These are phyloP conservation scores for Saccharomycopsis oosterbeekiorum DNA, from an alignment of 805 yeast species.

Conservation along the genomic window DNA sequence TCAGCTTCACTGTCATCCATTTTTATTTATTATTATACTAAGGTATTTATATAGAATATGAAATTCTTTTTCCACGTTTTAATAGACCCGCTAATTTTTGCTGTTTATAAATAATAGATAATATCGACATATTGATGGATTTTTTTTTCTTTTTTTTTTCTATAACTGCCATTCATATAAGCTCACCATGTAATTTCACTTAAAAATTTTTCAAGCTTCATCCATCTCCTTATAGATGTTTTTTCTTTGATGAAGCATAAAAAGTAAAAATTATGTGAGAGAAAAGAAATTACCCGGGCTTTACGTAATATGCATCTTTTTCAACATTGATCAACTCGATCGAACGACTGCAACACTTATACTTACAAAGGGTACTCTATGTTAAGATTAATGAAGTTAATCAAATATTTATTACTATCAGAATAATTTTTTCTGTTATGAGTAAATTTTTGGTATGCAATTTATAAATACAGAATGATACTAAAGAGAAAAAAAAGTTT, in stretches of 20 bases:
- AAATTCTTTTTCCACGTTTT: not conserved
- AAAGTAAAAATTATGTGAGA: too few species aligned
- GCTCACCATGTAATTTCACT: not conserved
- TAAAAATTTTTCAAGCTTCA: not conserved
- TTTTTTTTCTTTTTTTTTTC: too few species aligned
- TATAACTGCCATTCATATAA: not conserved
- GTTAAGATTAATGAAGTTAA: too few species aligned
- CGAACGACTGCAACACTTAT: too few species aligned
- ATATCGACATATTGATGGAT: too few species aligned
- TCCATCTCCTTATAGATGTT: not conserved
- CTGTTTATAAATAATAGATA: too few species aligned
- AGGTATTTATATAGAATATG: not conserved
- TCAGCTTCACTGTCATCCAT: conserved; percentile 64
- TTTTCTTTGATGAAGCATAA: not conserved
- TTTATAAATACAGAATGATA: not conserved
- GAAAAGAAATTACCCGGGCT: not conserved
- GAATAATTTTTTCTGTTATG: too few species aligned
- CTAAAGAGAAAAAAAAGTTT: not conserved
- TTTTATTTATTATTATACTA: not conserved
- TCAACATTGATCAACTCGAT: not conserved
- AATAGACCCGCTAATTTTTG: too few species aligned
- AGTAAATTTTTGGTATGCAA: not conserved
- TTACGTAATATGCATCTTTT: not conserved
- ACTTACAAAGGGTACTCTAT: too few species aligned
- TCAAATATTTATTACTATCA: too few species aligned